Conservation (phyloP, 495 filamentous ascomycete species). For the Penicillium canariense region DNA sequence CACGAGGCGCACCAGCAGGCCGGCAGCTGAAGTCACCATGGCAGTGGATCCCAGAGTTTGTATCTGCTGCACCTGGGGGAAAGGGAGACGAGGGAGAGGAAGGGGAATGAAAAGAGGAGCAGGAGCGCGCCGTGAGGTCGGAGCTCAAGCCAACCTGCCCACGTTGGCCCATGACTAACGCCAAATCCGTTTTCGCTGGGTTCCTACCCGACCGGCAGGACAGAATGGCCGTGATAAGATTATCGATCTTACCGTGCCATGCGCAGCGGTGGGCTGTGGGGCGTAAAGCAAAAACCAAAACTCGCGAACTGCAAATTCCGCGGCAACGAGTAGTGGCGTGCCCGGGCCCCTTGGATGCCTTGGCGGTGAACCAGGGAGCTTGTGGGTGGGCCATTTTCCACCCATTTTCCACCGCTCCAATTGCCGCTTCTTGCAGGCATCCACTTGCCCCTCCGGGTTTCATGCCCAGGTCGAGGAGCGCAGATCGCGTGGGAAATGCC, state of each 20-base stretch:
- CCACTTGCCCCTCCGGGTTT: too few species aligned
- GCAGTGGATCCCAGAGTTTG: background rate
- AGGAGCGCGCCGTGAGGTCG: background rate
- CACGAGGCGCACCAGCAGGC: slow-evolving; percentile 9
- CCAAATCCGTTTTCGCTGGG: background rate
- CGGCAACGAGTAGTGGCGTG: background rate
- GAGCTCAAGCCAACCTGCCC: background rate
- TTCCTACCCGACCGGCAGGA: slow-evolving; percentile 1
- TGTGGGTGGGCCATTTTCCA: background rate
- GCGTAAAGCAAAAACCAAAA: background rate
- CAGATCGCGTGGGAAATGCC: background rate
- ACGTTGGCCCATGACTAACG: background rate
- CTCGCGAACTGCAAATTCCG: background rate
- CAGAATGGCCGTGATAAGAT: slow-evolving; percentile 18
- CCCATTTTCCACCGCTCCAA: too few species aligned
- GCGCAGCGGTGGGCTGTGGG: background rate
- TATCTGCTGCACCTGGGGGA: background rate
- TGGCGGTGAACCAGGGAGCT: background rate
- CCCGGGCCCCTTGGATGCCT: slow-evolving; percentile 3
- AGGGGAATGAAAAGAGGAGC: background rate
- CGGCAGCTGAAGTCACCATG: slow-evolving; percentile 16
- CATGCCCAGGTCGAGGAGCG: too few species aligned
- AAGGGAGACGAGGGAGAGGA: background rate
- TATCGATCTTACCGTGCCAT: slow-evolving; percentile 19
- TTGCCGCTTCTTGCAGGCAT: too few species aligned